phyloP scores from a whole-genome alignment of 345 rosid species.

The Murraya paniculata region DNA sequence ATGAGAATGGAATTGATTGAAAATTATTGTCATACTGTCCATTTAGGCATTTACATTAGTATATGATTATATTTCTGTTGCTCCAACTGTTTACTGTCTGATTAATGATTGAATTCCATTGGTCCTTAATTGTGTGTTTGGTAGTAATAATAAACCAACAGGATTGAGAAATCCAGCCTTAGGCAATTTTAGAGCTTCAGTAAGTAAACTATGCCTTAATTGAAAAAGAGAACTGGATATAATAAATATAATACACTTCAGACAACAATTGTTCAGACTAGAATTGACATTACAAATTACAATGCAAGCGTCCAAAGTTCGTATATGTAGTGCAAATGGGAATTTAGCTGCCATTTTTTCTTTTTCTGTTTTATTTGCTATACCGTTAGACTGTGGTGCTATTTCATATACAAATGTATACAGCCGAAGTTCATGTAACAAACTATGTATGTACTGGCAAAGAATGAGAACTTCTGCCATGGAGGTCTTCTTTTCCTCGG shows the following conservation, averaged over 20 bases:
- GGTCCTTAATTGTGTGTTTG: neutral
- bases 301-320: neutral
- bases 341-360: too few relatives aligned
- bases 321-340: neutral
- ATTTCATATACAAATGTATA: neutral
- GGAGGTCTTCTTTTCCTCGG: neutral
- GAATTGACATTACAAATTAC: too few relatives aligned
- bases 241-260: too few relatives aligned
- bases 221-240: too few relatives aligned
- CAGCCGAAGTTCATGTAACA: too few relatives aligned
- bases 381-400: neutral
- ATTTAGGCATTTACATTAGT: neutral
- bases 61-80: neutral
- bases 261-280: too few relatives aligned
- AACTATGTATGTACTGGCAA: too few relatives aligned
- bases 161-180: too few relatives aligned
- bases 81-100: neutral
- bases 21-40: neutral
- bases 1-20: conserved; percentile 16
- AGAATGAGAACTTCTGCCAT: neutral
- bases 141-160: neutral
- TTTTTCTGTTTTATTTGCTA: neutral
- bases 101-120: neutral
- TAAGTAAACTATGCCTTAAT: too few relatives aligned
- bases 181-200: too few relatives aligned